Evolutionary conservation across 768 basidiomycete genomes (phyloP).

Genomic region (Lactifluus rugatus): DNA sequence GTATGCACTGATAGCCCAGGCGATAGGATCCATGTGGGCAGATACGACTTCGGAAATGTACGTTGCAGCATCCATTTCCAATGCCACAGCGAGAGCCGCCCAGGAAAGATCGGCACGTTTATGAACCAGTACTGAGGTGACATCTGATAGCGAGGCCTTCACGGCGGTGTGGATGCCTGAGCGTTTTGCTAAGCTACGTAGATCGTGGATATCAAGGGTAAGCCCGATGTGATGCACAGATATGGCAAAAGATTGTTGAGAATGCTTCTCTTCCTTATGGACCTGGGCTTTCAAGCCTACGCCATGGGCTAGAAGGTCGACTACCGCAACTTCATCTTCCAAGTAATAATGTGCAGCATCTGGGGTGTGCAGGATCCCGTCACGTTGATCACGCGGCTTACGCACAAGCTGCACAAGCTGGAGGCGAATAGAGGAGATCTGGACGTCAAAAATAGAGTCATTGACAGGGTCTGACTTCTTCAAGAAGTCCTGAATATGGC

Average conservation of each 20-base stretch:
- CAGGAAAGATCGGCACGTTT: conserved; percentile 10
- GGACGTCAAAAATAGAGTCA: conserved; percentile 9
- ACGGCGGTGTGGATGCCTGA: neutral
- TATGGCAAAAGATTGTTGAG: conserved; percentile 8
- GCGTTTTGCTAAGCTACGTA: neutral
- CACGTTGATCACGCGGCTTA: neutral
- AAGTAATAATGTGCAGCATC: neutral
- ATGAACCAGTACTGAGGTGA: conserved; percentile 1
- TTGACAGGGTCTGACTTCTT: neutral
- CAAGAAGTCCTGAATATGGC: conserved; percentile 11
- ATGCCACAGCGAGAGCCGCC: conserved; percentile 5
- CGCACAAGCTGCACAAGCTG: conserved; percentile 5
- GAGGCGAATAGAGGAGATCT: conserved; percentile 5
- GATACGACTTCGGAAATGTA: conserved; percentile 3
- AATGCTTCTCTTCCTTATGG: neutral
- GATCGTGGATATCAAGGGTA: neutral
- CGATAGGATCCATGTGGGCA: conserved; percentile 1
- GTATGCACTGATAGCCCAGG: neutral
- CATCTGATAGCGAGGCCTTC: neutral
- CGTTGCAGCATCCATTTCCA: conserved; percentile 10
- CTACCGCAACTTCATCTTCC: conserved; percentile 1
- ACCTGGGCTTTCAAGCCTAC: conserved; percentile 10
- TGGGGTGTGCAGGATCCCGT: neutral
- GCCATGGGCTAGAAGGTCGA: conserved; percentile 7
- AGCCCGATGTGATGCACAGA: neutral